Conservation (phyloP, 2,329 filamentous ascomycete genomes). For the Fusarium sp. region DNA sequence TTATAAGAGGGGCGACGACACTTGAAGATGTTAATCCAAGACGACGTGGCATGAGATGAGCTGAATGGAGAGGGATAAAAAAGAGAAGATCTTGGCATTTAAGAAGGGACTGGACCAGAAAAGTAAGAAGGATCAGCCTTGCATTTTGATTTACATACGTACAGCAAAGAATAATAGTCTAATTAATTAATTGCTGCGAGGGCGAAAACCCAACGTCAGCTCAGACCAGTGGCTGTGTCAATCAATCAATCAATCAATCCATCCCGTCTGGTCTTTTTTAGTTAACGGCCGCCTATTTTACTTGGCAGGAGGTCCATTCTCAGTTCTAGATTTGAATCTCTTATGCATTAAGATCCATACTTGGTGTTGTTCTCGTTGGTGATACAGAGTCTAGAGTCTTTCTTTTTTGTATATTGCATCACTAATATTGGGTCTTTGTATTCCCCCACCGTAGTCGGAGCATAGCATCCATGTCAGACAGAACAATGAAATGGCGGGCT, state of each 20-base stretch:
- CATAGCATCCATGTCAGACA: conserved; percentile 1
- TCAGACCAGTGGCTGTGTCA: conserved; percentile 39
- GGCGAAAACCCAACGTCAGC: conserved; percentile 47
- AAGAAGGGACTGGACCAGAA: conserved; percentile 4
- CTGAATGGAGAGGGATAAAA: neutral
- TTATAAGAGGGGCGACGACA: conserved; percentile 13
- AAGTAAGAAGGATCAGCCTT: conserved; percentile 16
- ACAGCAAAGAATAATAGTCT: neutral
- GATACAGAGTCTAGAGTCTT: neutral
- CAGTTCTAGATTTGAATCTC: conserved; percentile 4
- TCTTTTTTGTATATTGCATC: conserved; percentile 6
- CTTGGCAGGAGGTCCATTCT: conserved; percentile 36
- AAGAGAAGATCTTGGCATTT: conserved; percentile 4
- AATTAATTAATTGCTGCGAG: conserved; percentile 2
- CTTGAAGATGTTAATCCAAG: neutral
- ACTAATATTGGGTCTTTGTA: neutral
- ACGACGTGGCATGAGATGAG: conserved; percentile 25
- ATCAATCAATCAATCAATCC: neutral
- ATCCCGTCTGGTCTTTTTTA: neutral
- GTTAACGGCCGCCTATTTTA: conserved; percentile 22
- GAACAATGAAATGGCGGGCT: conserved; percentile 7
- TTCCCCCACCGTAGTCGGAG: conserved; percentile 3
- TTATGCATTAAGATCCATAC: conserved; percentile 11
- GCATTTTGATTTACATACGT: neutral
- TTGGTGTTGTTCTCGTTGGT: neutral